Base-by-base conservation (phyloP, 306 rosid genomes). In the Sechiopsis laciniata region DNA sequence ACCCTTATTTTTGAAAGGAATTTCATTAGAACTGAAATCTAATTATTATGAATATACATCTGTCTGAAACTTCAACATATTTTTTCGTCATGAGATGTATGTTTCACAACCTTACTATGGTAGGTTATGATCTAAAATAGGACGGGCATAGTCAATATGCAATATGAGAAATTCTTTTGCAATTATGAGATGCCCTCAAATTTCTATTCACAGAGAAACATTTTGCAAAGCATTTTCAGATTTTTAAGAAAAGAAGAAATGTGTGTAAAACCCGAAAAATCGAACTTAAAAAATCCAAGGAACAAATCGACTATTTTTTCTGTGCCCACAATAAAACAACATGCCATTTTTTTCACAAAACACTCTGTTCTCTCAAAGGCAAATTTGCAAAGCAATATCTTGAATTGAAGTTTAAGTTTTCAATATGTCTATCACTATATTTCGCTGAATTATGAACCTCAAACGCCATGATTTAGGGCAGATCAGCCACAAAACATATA, bases 391-490 rank as follows among this genome's bases (percentile, higher is more conserved):
- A 35, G 14, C 1, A 19, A 10, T 68, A 48, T 69, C 73, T 69
- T 22, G 9, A 69, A 69, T 50, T 48, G 3, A 22, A 68, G 57
- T 14, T 11, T 26, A 64, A n/a, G 45, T 29, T 32, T 2, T 14
- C 35, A 62, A 1, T 10, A 21, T 6, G 35, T 22, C 32, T 48
- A 24, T 69, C 73, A 50, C 17, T 50, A 50, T 7, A 64, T 65
- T 35, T 55, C 58, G 79, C 7, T 75, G 37, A 63, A 66, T 24
- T 74, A 17, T 56, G 70, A 16, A 4, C 32, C 54, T 16, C 14
- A 19, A 3, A 1, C 64, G 69, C 46, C 9, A 40, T 40, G 46
- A 59, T 5, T 21, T 22, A 10, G 10, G 14, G 16, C 35, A 57
- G 35, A 17, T 60, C 10, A 29, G 21, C 68, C 70, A 64, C 46